phyloP scores from a whole-genome alignment of 2,329 filamentous ascomycete species.

The Cordyceps militaris region DNA sequence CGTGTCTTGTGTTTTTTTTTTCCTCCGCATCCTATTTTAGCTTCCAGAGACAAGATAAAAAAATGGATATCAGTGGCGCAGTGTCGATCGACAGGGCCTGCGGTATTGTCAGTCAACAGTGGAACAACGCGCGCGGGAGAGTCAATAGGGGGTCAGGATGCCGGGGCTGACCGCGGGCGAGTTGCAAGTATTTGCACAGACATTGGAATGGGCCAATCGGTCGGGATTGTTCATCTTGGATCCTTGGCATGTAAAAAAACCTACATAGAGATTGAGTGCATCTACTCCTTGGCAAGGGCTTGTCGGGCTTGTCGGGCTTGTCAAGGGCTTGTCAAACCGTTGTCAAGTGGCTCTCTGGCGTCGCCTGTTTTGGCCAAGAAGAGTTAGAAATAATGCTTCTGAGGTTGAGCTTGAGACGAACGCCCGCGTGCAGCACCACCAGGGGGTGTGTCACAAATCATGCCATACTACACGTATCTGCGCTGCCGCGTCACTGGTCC shows the following conservation, averaged over 20 bases:
- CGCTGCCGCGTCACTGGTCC: neutral
- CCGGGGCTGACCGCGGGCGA: neutral
- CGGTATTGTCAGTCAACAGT: neutral
- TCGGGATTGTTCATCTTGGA: neutral
- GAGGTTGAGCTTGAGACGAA: neutral
- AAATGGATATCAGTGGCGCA: neutral
- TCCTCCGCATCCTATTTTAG: neutral
- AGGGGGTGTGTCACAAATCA: neutral
- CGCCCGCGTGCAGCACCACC: neutral
- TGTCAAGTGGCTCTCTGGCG: neutral
- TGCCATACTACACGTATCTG: neutral
- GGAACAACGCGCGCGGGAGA: neutral
- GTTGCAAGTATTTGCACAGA: neutral
- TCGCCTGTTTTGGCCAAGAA: neutral
- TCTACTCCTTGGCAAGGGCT: neutral
- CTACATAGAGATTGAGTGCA: neutral
- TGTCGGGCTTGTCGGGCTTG: too few relatives aligned
- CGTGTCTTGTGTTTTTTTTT: neutral
- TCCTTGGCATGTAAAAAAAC: neutral
- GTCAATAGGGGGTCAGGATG: neutral
- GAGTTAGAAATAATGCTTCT: neutral
- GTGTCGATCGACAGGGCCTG: slow-evolving; percentile 11
- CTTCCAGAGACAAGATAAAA: neutral
- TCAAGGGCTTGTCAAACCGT: too few relatives aligned
- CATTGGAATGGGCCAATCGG: neutral